These are phyloP conservation scores for Schwanniomyces pseudopolymorphus DNA, from an alignment of 805 yeast genomes.

Conservation along the genomic window DNA sequence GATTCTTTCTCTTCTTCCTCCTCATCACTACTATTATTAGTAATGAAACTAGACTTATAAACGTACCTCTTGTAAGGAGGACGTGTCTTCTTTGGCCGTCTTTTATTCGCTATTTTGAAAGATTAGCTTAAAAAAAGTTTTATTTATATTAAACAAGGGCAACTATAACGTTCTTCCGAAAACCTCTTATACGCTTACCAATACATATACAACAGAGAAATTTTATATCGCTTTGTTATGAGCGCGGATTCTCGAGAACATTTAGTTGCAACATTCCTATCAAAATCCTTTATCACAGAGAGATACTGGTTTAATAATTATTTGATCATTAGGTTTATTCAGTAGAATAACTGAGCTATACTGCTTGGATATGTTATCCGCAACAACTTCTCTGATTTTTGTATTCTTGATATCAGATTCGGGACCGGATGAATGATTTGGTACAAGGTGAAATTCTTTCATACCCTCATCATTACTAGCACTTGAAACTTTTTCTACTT, in stretches of 20 bases:
- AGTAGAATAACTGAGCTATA: neutral
- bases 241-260: neutral
- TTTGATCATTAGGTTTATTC: neutral
- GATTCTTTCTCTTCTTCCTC: conserved; percentile 15
- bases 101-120: conserved; percentile 73
- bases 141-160: neutral
- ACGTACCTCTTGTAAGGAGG: conserved; percentile 80
- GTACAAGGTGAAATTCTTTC: conserved; percentile 12
- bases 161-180: neutral
- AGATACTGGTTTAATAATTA: neutral
- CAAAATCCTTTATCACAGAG: neutral
- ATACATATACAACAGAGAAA: neutral
- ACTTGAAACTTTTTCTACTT: neutral
- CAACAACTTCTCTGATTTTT: conserved; percentile 23
- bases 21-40: conserved; percentile 24
- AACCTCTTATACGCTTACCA: neutral
- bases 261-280: neutral
- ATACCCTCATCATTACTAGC: conserved; percentile 4
- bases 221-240: neutral
- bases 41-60: conserved; percentile 42
- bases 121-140: neutral
- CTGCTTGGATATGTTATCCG: conserved; percentile 30
- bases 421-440: neutral
- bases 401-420: conserved; percentile 28
- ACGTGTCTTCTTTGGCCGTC: conserved; percentile 79